A percentile compares a stretch with the other conserved stretches of the same genome.
Evolutionary conservation across 2,329 filamentous ascomycete genomes (phyloP).

Genomic region (Madurella mycetomatis): DNA sequence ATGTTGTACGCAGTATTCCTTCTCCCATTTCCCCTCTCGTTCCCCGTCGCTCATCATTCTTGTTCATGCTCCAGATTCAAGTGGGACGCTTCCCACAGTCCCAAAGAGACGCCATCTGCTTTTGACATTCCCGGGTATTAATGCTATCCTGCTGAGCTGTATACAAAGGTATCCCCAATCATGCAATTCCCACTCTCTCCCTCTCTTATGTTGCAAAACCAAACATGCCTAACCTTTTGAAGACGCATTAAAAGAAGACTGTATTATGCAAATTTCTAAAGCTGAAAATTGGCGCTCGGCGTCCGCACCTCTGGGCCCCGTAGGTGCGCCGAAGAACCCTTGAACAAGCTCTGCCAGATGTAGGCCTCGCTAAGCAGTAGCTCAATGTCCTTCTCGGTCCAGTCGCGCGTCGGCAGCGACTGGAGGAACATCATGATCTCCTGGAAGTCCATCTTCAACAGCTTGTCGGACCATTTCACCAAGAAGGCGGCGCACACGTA

Average conservation of each 20-base stretch:
- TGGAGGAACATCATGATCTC: constrained; percentile 99
- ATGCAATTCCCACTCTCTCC: background rate
- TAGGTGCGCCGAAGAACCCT: constrained; percentile 87
- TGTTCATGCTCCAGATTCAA: too few relatives aligned
- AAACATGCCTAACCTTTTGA: background rate
- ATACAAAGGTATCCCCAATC: background rate
- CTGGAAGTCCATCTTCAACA: constrained; percentile 96
- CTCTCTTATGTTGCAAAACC: background rate
- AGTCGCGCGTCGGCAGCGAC: constrained; percentile 82
- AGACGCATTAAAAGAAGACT: background rate
- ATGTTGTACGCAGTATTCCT: too few relatives aligned
- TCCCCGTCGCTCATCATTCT: too few relatives aligned
- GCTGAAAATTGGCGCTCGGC: constrained; percentile 40
- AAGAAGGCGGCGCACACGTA: constrained; percentile 98
- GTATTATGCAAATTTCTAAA: constrained; percentile 22
- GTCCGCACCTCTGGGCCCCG: constrained; percentile 46
- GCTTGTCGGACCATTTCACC: constrained; percentile 95
- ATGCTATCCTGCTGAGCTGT: constrained; percentile 2
- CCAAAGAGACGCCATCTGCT: background rate
- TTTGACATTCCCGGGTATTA: constrained; percentile 3
- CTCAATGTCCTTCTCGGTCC: constrained; percentile 98
- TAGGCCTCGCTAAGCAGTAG: constrained; percentile 92
- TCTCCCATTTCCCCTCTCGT: too few relatives aligned
- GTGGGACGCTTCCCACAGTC: too few relatives aligned
- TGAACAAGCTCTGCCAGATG: constrained; percentile 97